A percentile compares a stretch with the other conserved stretches of the same genome.
Evolutionary conservation across 371 early-diverging fungal genomes (phyloP).

Genomic region (Coemansia sp.): DNA sequence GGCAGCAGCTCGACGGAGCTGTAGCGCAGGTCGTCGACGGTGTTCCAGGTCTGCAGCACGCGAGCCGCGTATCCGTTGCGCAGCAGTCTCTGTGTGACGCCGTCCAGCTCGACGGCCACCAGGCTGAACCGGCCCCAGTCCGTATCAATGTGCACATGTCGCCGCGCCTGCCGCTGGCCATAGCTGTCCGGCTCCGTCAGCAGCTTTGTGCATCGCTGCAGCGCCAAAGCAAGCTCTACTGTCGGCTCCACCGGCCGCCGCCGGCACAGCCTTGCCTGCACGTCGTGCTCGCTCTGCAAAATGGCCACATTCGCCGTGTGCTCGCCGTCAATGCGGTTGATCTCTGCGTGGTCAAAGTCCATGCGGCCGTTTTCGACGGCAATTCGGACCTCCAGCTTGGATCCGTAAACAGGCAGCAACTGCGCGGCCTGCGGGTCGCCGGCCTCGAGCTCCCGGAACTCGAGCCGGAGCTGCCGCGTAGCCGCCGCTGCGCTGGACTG

Average conservation of each 20-base stretch:
- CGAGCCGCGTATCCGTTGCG: slow-evolving; percentile 2
- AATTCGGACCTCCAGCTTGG: slow-evolving; percentile 18
- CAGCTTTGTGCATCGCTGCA: slow-evolving; percentile 3
- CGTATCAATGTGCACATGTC: slow-evolving; percentile 21
- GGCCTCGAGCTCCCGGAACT: background rate
- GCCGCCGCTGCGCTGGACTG: background rate
- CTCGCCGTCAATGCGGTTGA: background rate
- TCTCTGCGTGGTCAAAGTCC: slow-evolving; percentile 2
- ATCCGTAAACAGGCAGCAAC: slow-evolving; percentile 14
- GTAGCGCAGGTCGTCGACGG: slow-evolving; percentile 27
- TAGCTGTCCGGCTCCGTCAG: slow-evolving; percentile 12
- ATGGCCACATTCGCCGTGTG: slow-evolving; percentile 23
- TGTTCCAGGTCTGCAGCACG: slow-evolving; percentile 39
- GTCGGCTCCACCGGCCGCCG: slow-evolving; percentile 9
- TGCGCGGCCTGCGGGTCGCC: background rate
- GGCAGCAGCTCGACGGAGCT: slow-evolving; percentile 37
- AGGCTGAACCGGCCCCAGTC: slow-evolving; percentile 15
- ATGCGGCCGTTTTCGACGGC: slow-evolving; percentile 5
- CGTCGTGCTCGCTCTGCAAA: slow-evolving; percentile 24
- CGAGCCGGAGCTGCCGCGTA: slow-evolving; percentile 21
- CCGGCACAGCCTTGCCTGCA: slow-evolving; percentile 10
- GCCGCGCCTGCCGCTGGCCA: background rate
- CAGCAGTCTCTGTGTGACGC: slow-evolving; percentile 5
- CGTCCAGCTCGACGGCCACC: slow-evolving; percentile 16
- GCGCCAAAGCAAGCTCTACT: background rate